These are phyloP conservation scores for Strobilomyces confusus DNA, from an alignment of 768 basidiomycete species.

Conservation along the genomic window DNA sequence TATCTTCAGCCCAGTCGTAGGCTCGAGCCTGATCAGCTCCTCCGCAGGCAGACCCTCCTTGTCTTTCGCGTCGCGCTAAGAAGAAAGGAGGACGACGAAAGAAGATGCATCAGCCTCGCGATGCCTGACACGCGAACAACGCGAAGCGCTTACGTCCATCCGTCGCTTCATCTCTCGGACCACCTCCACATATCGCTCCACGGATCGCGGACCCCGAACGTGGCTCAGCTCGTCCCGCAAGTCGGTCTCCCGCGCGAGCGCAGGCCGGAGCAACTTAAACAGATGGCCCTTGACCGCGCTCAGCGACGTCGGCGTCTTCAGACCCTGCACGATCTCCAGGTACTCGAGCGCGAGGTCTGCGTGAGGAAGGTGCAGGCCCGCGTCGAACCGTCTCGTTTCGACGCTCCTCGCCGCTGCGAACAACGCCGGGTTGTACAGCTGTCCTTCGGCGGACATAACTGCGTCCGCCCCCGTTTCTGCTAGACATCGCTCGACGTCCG, in stretches of 20 bases:
- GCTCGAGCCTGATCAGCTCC: slow-evolving; percentile 40
- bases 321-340: slow-evolving; percentile 62
- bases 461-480: slow-evolving; percentile 84
- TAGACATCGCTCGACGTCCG: slow-evolving; percentile 79
- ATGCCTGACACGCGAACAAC: neutral
- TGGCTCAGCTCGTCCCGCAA: slow-evolving; percentile 69
- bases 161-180: slow-evolving; percentile 55
- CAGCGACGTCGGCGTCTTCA: slow-evolving; percentile 61
- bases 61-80: slow-evolving; percentile 48
- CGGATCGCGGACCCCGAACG: slow-evolving; percentile 29
- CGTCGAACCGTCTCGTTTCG: slow-evolving; percentile 24
- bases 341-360: slow-evolving; percentile 81
- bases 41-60: slow-evolving; percentile 26
- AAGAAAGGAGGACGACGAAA: neutral
- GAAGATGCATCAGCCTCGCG: neutral
- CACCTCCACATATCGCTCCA: slow-evolving; percentile 45
- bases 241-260: slow-evolving; percentile 60
- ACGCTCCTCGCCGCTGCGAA: slow-evolving; percentile 44
- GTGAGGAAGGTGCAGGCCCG: slow-evolving; percentile 50
- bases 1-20: slow-evolving; percentile 45
- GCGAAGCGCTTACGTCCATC: slow-evolving; percentile 45
- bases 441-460: slow-evolving; percentile 93
- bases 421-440: slow-evolving; percentile 87
- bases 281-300: slow-evolving; percentile 89
- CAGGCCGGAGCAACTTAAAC: slow-evolving; percentile 88